phyloP scores from a whole-genome alignment of 2,329 filamentous ascomycete genomes.

The Colletotrichum cereale region DNA sequence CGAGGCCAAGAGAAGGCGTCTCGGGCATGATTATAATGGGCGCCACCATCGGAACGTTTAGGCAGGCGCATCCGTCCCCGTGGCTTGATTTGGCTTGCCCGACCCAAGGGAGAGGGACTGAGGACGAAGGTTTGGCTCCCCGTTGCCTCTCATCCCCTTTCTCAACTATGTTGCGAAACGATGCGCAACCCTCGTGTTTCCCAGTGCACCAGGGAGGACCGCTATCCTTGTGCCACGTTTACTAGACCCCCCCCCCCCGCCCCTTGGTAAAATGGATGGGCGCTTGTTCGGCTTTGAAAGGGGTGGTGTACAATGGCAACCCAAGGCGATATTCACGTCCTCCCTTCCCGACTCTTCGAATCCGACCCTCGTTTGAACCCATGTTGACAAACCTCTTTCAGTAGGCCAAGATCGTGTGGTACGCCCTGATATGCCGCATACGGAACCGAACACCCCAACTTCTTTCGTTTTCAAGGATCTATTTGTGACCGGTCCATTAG shows the following conservation, averaged over 20 bases:
- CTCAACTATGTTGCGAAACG: slow-evolving; percentile 3
- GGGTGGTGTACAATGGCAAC: background rate
- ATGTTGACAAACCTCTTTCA: background rate
- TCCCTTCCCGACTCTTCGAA: background rate
- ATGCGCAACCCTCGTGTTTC: slow-evolving; percentile 4
- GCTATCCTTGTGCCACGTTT: background rate
- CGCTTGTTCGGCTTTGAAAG: background rate
- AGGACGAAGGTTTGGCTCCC: slow-evolving; percentile 1
- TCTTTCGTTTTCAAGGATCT: slow-evolving; percentile 5
- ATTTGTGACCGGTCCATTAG: slow-evolving; percentile 20
- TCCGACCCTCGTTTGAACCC: background rate
- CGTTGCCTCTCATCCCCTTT: background rate
- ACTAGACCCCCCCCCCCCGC: background rate
- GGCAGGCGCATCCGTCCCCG: background rate
- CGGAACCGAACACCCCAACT: background rate
- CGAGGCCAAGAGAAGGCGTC: background rate
- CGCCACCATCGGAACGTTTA: slow-evolving; percentile 8
- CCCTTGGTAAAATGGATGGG: background rate
- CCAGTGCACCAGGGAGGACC: background rate
- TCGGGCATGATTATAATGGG: background rate
- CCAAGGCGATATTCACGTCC: background rate
- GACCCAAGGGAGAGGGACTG: background rate
- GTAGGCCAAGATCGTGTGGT: slow-evolving; percentile 6
- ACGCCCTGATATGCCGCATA: slow-evolving; percentile 8
- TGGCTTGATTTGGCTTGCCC: background rate